These are phyloP conservation scores for Phialophora chinensis DNA, from an alignment of 2,329 filamentous ascomycete species.

Conservation along the genomic window DNA sequence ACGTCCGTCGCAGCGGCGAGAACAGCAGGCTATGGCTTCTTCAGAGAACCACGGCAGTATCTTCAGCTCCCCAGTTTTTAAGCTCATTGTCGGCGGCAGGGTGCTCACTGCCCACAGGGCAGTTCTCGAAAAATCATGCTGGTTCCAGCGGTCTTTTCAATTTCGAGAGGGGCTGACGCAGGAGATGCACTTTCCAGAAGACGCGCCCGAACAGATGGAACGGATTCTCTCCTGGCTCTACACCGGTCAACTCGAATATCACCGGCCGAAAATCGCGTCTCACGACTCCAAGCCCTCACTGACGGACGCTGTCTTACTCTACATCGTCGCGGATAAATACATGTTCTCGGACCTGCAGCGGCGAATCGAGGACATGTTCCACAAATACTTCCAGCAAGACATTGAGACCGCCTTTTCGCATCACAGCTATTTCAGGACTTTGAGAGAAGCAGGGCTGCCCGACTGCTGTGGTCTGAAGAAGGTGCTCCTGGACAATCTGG, in stretches of 20 bases:
- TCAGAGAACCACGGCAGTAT: background rate
- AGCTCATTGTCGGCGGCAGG: conserved; percentile 8
- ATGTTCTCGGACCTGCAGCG: background rate
- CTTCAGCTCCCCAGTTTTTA: conserved; percentile 6
- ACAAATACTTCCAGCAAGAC: background rate
- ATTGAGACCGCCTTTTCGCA: conserved; percentile 1
- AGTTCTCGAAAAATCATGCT: conserved; percentile 6
- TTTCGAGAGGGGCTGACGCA: background rate
- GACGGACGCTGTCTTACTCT: background rate
- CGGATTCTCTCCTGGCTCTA: background rate
- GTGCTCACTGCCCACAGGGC: conserved; percentile 11
- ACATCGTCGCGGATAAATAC: conserved; percentile 3
- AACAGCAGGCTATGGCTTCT: background rate
- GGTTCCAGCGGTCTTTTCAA: background rate
- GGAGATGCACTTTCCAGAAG: background rate
- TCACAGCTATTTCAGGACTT: background rate
- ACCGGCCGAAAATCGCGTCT: background rate
- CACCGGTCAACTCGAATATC: conserved; percentile 2
- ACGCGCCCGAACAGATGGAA: conserved; percentile 1
- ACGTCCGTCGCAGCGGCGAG: background rate
- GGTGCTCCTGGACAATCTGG: background rate
- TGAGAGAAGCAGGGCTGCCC: background rate
- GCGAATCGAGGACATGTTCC: conserved; percentile 1
- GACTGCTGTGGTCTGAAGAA: background rate
- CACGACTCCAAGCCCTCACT: background rate